phyloP scores from a whole-genome alignment of 2,329 filamentous ascomycete genomes.

The Colletotrichum graminicola region DNA sequence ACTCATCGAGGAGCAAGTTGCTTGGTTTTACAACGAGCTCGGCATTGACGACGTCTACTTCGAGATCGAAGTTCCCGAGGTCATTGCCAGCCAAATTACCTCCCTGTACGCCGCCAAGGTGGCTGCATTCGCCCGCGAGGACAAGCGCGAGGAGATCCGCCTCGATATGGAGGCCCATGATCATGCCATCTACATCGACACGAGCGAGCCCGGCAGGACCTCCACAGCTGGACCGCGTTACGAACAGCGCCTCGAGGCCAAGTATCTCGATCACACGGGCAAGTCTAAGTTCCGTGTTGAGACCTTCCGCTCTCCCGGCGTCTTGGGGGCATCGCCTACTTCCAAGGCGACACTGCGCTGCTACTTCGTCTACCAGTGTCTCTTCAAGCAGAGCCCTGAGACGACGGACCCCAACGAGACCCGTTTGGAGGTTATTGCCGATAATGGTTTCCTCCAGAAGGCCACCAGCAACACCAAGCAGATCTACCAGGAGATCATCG shows the following conservation, averaged over 20 bases:
- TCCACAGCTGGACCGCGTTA: conserved; percentile 86
- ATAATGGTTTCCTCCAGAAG: conserved; percentile 95
- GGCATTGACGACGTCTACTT: conserved; percentile 99
- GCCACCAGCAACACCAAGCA: conserved; percentile 95
- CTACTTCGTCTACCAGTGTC: conserved; percentile 98
- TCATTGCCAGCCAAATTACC: conserved; percentile 93
- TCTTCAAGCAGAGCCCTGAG: conserved; percentile 81
- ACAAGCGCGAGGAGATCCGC: conserved; percentile 94
- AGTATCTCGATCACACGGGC: conserved; percentile 88
- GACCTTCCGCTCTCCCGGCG: conserved; percentile 92
- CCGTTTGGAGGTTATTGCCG: conserved; percentile 89
- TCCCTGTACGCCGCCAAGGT: conserved; percentile 98
- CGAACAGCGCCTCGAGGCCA: conserved; percentile 92
- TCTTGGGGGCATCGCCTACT: conserved; percentile 74
- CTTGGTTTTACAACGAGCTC: conserved; percentile 98
- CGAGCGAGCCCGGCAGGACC: conserved; percentile 87
- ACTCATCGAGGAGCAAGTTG: conserved; percentile 86
- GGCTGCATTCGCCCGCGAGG: conserved; percentile 90
- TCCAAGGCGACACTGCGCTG: conserved; percentile 89
- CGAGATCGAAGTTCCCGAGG: conserved; percentile 85
- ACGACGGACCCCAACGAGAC: conserved; percentile 84
- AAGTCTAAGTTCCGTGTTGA: conserved; percentile 89
- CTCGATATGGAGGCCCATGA: conserved; percentile 95
- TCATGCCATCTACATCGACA: conserved; percentile 99
- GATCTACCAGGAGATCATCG: conserved; percentile 94